Evolutionary conservation across 768 basidiomycete species (phyloP), one percentile per base, ranked within the genome.

Genomic region (Leccinum sublutescens): DNA sequence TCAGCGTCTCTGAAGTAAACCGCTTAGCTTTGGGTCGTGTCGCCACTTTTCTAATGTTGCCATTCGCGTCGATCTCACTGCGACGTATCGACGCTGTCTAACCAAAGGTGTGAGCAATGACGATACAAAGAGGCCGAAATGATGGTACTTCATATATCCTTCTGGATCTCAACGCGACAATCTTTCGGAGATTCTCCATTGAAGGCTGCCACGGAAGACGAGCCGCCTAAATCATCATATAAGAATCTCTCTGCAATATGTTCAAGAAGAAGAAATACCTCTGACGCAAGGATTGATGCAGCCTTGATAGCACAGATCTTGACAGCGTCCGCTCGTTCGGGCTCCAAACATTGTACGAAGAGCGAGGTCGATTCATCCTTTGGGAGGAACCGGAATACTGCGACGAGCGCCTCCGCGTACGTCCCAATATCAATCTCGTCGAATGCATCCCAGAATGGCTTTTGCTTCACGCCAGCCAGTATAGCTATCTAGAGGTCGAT

Each of bases 291-390:
- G 0, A 85, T 89, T 43, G 90, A 72, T 64, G 82, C 86, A 2
- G 93, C 90, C 61, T 87, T 85, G 55, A 94, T 78, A 2, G 82
- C 93, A 58, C 84, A 84, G 11, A 88, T 83, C 76, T 94, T 94
- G 64, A 91, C 84, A 2, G 88, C 87, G 25, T 93, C 89, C 1
- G 90, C 88, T 31, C 88, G 82, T 64, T 92, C 89, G 9, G 91
- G 84, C 56, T 88, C 85, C 45, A 93, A 69, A 62, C 91, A 90
- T 14, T 77, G 76, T 21, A 76, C 66, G 67, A 94, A 90, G 6
- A 93, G 66, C 0, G 78, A 77, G 7, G 86, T 50, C 2, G 84
- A 79, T 40, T 91, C 87, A 48, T 85, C 82, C 47, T 79, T 75
- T 0, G 88, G 81, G 21, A 91, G 70, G 64, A 88, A 90, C 14